Conservation (phyloP, 2,329 filamentous ascomycete species). For the Neospermospora avenae region DNA sequence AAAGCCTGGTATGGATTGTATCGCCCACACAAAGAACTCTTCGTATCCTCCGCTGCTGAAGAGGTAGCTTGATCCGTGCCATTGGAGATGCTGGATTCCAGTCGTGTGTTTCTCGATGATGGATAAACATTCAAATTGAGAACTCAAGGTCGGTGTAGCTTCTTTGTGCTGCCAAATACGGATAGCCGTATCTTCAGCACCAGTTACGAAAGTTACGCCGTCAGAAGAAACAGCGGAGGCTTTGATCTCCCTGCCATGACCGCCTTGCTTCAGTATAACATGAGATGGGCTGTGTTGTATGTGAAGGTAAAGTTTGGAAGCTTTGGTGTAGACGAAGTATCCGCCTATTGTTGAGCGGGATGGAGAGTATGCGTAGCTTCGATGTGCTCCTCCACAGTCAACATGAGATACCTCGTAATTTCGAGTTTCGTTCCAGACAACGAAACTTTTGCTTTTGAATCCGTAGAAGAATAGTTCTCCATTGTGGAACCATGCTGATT, state of each 20-base stretch:
- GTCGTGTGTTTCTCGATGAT: constrained; percentile 75
- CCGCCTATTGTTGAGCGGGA: constrained; percentile 37
- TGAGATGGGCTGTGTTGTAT: constrained; percentile 41
- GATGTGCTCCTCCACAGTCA: constrained; percentile 81
- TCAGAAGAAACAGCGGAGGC: constrained; percentile 46
- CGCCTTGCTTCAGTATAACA: constrained; percentile 59
- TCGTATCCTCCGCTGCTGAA: constrained; percentile 86
- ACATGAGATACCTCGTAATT: constrained; percentile 68
- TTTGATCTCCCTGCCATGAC: constrained; percentile 86
- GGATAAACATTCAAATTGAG: constrained; percentile 47
- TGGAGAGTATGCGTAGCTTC: constrained; percentile 61
- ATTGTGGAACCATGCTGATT: constrained; percentile 62
- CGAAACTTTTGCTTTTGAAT: constrained; percentile 75
- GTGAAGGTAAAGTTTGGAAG: constrained; percentile 48
- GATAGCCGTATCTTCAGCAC: constrained; percentile 70
- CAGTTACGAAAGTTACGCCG: constrained; percentile 56
- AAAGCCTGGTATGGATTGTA: constrained; percentile 46
- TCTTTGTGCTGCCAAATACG: constrained; percentile 61
- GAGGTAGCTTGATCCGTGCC: constrained; percentile 63
- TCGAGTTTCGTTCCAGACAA: constrained; percentile 74
- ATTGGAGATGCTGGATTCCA: constrained; percentile 69
- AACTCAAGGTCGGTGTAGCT: constrained; percentile 5
- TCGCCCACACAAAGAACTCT: constrained; percentile 83
- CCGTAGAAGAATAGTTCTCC: constrained; percentile 69
- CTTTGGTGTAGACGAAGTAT: constrained; percentile 73